These are phyloP conservation scores for Dimargaris cristalligena DNA, from an alignment of 192 early-diverging fungal genomes.

Conservation along the genomic window DNA sequence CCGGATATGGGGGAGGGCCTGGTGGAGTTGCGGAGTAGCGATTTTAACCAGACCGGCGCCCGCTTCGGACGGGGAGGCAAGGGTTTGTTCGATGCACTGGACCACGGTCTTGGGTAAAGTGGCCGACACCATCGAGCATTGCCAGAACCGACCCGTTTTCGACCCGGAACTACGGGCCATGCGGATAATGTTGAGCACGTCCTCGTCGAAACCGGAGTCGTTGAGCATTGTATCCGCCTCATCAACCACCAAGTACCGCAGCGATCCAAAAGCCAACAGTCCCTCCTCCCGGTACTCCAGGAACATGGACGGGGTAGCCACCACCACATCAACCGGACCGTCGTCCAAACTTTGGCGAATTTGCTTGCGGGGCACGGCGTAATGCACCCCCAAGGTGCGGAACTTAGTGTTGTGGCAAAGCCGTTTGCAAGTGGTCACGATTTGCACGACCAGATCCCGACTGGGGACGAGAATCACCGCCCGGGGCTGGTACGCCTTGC, in stretches of 20 bases:
- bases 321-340: constrained; percentile 66
- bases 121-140: constrained; percentile 47
- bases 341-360: constrained; percentile 29
- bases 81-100: constrained; percentile 30
- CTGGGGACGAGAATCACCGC: constrained; percentile 78
- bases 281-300: constrained; percentile 31
- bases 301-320: constrained; percentile 67
- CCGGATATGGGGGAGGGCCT: constrained; percentile 47
- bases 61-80: constrained; percentile 5
- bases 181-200: constrained; percentile 37
- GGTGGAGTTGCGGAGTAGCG: constrained; percentile 66
- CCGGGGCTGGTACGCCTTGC: constrained; percentile 56
- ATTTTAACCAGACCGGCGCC: constrained; percentile 40
- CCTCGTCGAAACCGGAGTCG: constrained; percentile 51
- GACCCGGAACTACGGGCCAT: constrained; percentile 21
- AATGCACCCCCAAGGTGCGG: constrained; percentile 42
- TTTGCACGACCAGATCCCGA: constrained; percentile 71
- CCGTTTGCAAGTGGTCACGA: constrained; percentile 50
- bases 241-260: constrained; percentile 65
- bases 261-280: constrained; percentile 38
- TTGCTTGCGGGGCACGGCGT: constrained; percentile 25
- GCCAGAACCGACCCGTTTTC: constrained; percentile 25
- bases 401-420: constrained; percentile 51
- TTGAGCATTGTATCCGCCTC: constrained; percentile 90
- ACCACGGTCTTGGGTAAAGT: constrained; percentile 55